Evolutionary conservation across 257 asterid genomes (phyloP).

Genomic region (Euphrasia confusa): DNA sequence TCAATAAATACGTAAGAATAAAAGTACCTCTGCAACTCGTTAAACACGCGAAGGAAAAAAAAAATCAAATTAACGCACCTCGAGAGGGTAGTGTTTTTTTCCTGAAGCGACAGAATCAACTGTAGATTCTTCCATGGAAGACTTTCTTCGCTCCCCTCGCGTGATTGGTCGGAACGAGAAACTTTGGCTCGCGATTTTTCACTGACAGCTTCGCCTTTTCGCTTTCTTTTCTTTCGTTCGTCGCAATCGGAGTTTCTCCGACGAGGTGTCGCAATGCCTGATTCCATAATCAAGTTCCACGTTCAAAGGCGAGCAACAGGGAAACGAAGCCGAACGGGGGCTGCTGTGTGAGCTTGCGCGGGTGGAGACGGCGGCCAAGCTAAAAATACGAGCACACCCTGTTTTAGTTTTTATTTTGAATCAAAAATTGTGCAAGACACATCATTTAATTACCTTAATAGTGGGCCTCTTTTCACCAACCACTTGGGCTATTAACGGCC

Average conservation of each 20-base stretch:
- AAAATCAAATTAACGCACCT: slow-evolving; percentile 30
- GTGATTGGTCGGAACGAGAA: slow-evolving; percentile 30
- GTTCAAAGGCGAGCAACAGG: not conserved
- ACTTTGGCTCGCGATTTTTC: slow-evolving; percentile 36
- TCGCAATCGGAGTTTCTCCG: slow-evolving; percentile 14
- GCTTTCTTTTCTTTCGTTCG: slow-evolving; percentile 54
- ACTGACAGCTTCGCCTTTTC: slow-evolving; percentile 18
- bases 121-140: slow-evolving; percentile 69
- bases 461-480: too few species aligned
- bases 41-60: not conserved
- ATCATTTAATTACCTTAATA: too few species aligned
- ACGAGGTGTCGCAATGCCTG: slow-evolving; percentile 10
- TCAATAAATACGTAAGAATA: not conserved
- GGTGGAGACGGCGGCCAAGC: slow-evolving; percentile 26
- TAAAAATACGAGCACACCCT: too few species aligned
- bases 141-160: slow-evolving; percentile 27
- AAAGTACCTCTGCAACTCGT: not conserved
- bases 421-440: too few species aligned
- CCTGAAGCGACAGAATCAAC: slow-evolving; percentile 53
- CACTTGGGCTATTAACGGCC: too few species aligned
- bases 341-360: not conserved
- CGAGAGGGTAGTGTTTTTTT: slow-evolving; percentile 35
- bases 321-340: not conserved
- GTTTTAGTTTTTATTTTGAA: too few species aligned
- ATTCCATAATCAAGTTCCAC: slow-evolving; percentile 20